Evolutionary conservation across 305 asterid genomes (phyloP), one percentile per base, ranked within the genome.

Genomic region (Lippia alba): DNA sequence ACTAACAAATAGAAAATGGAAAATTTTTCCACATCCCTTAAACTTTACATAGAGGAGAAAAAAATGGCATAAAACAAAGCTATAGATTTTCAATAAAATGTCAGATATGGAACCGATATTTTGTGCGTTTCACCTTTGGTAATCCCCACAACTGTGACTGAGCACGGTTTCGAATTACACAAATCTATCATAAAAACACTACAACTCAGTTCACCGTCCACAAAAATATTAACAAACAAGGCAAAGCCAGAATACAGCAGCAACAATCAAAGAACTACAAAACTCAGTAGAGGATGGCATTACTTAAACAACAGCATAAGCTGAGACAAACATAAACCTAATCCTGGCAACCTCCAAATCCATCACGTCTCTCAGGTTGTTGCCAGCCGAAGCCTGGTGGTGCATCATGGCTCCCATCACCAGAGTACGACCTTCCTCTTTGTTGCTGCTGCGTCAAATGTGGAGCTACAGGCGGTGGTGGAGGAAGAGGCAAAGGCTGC

Each of bases 331-430:
- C 32, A 60, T 1, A 12, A 36, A 56, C 61, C 82, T 83, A 83
- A 53, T 84, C 91, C 66, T 79, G 89, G 64, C 33, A 75, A 67
- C 80, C 84, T 33, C 86, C 78, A 73, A 77, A 84, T 70, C 80
- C 72, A 76, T 79, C 90, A 12, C 77, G 86, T 62, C 88, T 75
- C 68, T 88, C 88, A 20, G 74, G 77, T 46, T 78, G 89, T 46
- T 78, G 89, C 91, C 95, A 90, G 24, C 91, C 84, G 64, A 91
- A 89, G 56, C 91, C 90, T 6, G 89, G 92, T 14, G 85, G 91
- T 4, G 89, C 88, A 54, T 91, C 98, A 50, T 61, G 83, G 69
- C 74, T 84, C 19, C 80, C 72, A 11, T 85, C 95, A 73, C 82
- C 83, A 0, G 92, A 74, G 77, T 68, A 87, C 16, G 86, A 81